Conservation (phyloP, 345 rosid species). For the Citrus australasica region DNA sequence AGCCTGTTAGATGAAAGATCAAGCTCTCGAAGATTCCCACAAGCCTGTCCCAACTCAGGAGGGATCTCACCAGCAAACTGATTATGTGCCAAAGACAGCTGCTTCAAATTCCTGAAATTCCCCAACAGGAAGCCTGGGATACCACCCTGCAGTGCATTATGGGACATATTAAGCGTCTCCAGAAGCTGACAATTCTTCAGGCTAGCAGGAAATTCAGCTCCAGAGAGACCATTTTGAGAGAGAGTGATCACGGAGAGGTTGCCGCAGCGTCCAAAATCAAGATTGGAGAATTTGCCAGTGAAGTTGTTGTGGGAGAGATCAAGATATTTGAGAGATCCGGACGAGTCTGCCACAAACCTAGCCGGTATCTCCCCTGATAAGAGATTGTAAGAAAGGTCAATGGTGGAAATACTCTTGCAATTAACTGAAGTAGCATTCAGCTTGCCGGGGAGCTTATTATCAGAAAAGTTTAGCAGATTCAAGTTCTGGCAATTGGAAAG, state of each 20-base stretch:
- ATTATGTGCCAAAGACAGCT: constrained; percentile 59
- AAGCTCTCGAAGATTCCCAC: constrained; percentile 52
- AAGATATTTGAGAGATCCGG: constrained; percentile 46
- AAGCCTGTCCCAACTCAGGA: constrained; percentile 54
- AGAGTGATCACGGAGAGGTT: constrained; percentile 56
- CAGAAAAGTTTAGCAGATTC: constrained; percentile 61
- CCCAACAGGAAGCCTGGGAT: constrained; percentile 65
- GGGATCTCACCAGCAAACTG: constrained; percentile 63
- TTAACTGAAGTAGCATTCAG: constrained; percentile 32
- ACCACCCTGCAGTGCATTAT: constrained; percentile 44
- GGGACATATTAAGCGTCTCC: constrained; percentile 62
- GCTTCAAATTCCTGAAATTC: constrained; percentile 47
- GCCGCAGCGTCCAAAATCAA: constrained; percentile 59
- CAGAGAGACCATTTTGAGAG: constrained; percentile 60
- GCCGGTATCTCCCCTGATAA: constrained; percentile 59
- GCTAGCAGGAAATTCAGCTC: constrained; percentile 42
- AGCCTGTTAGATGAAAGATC: constrained; percentile 75
- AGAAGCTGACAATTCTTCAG: constrained; percentile 50
- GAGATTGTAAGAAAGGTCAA: constrained; percentile 69
- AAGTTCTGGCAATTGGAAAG: constrained; percentile 63
- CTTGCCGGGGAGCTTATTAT: constrained; percentile 55
- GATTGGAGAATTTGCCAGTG: constrained; percentile 49
- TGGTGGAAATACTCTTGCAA: constrained; percentile 46
- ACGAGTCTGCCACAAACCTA: constrained; percentile 37
- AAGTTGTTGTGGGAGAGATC: constrained; percentile 79